Evolutionary conservation across 1,139 yeast species (phyloP).

Genomic region (Hyphopichia burtonii): DNA sequence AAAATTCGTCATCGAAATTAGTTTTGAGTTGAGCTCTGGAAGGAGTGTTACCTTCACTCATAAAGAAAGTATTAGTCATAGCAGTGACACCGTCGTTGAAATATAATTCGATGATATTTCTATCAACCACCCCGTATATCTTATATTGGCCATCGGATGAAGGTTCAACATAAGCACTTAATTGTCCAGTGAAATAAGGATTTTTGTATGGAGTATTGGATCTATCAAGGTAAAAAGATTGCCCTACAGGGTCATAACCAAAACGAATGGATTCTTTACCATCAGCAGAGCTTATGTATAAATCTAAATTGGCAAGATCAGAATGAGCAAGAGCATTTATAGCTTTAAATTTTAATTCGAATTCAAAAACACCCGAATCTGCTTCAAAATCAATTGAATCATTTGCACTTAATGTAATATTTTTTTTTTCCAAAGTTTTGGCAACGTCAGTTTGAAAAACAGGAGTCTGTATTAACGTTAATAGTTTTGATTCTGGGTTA

Average conservation of each 20-base stretch:
- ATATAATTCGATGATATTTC: constrained; percentile 22
- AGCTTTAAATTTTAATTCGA: constrained; percentile 11
- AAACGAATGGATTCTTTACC: constrained; percentile 9
- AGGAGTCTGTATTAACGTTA: constrained; percentile 20
- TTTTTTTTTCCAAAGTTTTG: constrained; percentile 1
- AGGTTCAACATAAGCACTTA: constrained; percentile 12
- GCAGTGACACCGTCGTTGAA: constrained; percentile 20
- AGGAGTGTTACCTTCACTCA: constrained; percentile 8
- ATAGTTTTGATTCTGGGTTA: constrained; percentile 17
- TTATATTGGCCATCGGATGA: constrained; percentile 9
- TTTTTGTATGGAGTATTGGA: constrained; percentile 6
- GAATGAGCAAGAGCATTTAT: not conserved
- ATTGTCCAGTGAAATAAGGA: constrained; percentile 13
- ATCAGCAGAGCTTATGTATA: constrained; percentile 7
- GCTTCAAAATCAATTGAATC: too few species aligned
- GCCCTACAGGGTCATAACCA: constrained; percentile 10
- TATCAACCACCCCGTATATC: constrained; percentile 23
- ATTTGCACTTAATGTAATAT: constrained; percentile 5
- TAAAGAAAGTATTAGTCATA: constrained; percentile 9
- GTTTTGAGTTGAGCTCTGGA: constrained; percentile 4
- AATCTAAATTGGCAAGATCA: constrained; percentile 6
- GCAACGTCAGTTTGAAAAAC: not conserved
- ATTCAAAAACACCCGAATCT: constrained; percentile 13
- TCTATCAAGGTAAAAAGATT: constrained; percentile 13
- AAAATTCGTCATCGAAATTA: constrained; percentile 3